A percentile compares a stretch with the other conserved stretches of the same genome.
Evolutionary conservation across 2,329 filamentous ascomycete species (phyloP).

Genomic region (Ceratocystis smalleyi): DNA sequence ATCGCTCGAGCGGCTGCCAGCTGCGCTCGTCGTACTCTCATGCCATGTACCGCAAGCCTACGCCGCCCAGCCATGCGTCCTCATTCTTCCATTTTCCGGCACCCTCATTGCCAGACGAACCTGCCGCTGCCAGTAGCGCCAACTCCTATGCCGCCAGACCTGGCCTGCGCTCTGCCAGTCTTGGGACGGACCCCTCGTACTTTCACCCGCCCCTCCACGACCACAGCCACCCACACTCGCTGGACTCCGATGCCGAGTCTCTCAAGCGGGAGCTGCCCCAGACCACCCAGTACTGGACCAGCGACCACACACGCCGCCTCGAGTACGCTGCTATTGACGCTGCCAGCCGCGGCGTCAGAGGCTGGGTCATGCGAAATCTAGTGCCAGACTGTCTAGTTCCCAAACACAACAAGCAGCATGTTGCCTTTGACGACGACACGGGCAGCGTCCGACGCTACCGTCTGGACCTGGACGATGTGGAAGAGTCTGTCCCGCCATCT

Average conservation of each 20-base stretch:
- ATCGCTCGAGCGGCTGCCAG: constrained; percentile 20
- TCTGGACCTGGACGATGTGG: constrained; percentile 39
- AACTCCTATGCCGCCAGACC: neutral
- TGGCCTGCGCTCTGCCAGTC: neutral
- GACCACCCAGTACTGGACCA: constrained; percentile 53
- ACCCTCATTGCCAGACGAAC: constrained; percentile 6
- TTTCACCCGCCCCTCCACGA: neutral
- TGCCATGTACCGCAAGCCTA: constrained; percentile 13
- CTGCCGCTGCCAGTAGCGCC: neutral
- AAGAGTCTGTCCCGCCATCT: constrained; percentile 2
- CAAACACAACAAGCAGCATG: constrained; percentile 30
- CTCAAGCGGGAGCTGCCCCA: constrained; percentile 32
- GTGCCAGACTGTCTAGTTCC: constrained; percentile 47
- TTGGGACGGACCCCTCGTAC: constrained; percentile 3
- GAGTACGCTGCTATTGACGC: constrained; percentile 54
- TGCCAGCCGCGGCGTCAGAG: constrained; percentile 42
- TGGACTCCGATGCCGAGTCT: constrained; percentile 20
- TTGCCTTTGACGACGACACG: constrained; percentile 45
- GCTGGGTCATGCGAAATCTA: constrained; percentile 42
- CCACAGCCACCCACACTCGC: constrained; percentile 11
- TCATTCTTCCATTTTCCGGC: constrained; percentile 36
- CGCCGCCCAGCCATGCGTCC: constrained; percentile 23
- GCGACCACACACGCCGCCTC: constrained; percentile 43
- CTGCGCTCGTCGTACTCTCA: constrained; percentile 15
- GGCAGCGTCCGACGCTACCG: constrained; percentile 49